Percentiles rank a stretch among this genome's conserved stretches.
Conservation (phyloP, 441 rosid genomes). For the Gossypium lobatum region DNA sequence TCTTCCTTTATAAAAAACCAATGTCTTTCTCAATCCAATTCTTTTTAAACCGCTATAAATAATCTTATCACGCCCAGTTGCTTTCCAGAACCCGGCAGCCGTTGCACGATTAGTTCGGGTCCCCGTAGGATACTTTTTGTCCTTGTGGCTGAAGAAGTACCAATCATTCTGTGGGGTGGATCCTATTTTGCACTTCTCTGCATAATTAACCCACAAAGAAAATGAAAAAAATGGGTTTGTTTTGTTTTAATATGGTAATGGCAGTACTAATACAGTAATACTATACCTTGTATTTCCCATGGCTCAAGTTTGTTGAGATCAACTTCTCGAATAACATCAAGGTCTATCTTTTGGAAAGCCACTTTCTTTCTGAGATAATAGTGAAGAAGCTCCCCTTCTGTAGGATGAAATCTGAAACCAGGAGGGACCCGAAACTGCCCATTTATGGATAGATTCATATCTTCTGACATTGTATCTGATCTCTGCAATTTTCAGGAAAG, state of each 20-base stretch:
- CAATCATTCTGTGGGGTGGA: slow-evolving; percentile 92
- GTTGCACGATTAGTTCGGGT: slow-evolving; percentile 92
- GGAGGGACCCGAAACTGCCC: slow-evolving; percentile 97
- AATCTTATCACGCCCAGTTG: slow-evolving; percentile 94
- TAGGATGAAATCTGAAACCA: slow-evolving; percentile 72
- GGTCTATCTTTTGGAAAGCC: slow-evolving; percentile 72
- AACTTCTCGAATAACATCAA: slow-evolving; percentile 92
- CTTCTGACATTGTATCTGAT: slow-evolving; percentile 31
- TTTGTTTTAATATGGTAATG: not conserved
- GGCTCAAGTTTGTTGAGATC: slow-evolving; percentile 99
- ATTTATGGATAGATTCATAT: slow-evolving; percentile 77
- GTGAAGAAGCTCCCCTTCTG: slow-evolving; percentile 88
- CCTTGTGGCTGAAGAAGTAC: slow-evolving; percentile 97
- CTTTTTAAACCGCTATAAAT: slow-evolving; percentile 61
- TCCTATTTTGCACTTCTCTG: slow-evolving; percentile 89
- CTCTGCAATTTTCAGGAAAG: not conserved
- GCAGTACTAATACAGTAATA: no score
- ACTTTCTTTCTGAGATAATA: slow-evolving; percentile 90
- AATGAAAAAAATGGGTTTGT: not conserved
- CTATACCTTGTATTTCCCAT: slow-evolving; percentile 91
- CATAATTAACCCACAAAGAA: not conserved
- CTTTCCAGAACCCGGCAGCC: slow-evolving; percentile 92
- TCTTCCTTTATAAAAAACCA: slow-evolving; percentile 85
- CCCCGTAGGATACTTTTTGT: slow-evolving; percentile 93
- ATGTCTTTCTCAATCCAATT: slow-evolving; percentile 88